Conservation (phyloP, 805 yeast genomes). For the Nakazawaea laoshanensis region DNA sequence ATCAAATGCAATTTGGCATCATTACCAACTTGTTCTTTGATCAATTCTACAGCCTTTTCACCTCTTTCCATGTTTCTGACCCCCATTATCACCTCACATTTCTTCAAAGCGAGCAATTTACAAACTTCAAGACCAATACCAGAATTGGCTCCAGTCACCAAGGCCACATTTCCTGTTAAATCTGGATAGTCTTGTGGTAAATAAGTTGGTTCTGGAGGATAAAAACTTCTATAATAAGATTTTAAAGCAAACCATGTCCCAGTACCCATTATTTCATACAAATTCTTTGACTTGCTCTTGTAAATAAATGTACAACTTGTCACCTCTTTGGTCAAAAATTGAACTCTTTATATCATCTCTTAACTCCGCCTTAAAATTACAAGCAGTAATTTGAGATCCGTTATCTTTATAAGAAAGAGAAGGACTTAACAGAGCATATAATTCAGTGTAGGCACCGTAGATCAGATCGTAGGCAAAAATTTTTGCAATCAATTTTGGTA, state of each 20-base stretch:
- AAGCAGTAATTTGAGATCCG: conserved; percentile 27
- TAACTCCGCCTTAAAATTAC: conserved; percentile 20
- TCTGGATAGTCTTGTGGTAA: conserved; percentile 24
- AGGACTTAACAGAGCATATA: conserved; percentile 28
- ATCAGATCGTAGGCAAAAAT: conserved; percentile 14
- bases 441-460: conserved; percentile 29
- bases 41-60: conserved; percentile 18
- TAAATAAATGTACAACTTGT: neutral
- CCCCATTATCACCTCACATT: conserved; percentile 26
- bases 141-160: conserved; percentile 25
- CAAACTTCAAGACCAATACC: conserved; percentile 27
- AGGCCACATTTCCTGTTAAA: conserved; percentile 21
- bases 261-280: neutral
- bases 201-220: conserved; percentile 16
- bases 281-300: neutral
- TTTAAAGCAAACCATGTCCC: neutral
- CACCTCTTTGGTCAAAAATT: neutral
- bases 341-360: conserved; percentile 12
- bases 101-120: conserved; percentile 20
- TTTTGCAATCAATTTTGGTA: neutral
- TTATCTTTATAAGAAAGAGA: conserved; percentile 16
- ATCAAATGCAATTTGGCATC: conserved; percentile 15
- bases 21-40: conserved; percentile 15
- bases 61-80: conserved; percentile 27
- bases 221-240: neutral